Conservation (phyloP, 2,329 filamentous ascomycete species). For the Ascocoryne sarcoides region DNA sequence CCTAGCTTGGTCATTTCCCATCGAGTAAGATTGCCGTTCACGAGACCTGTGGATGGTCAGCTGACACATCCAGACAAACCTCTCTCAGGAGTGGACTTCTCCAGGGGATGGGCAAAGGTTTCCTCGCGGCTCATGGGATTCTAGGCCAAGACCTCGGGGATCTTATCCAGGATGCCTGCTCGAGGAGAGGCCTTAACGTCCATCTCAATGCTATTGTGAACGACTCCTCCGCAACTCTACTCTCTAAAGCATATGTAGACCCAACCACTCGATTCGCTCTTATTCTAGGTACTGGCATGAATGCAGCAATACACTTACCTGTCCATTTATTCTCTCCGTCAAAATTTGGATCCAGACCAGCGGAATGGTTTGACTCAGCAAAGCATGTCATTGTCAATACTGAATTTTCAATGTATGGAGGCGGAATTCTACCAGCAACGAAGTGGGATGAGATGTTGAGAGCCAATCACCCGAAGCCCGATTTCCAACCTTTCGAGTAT, state of each 20-base stretch:
- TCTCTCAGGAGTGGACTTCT: conserved; percentile 51
- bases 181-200: conserved; percentile 38
- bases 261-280: conserved; percentile 52
- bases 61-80: conserved; percentile 45
- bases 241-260: conserved; percentile 51
- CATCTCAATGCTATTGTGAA: conserved; percentile 55
- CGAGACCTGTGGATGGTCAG: conserved; percentile 11
- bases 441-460: conserved; percentile 51
- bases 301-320: conserved; percentile 56
- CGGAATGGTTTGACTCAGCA: conserved; percentile 47
- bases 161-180: conserved; percentile 47
- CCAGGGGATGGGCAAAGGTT: conserved; percentile 57
- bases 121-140: conserved; percentile 49
- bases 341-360: conserved; percentile 49
- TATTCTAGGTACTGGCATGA: conserved; percentile 59
- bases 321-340: conserved; percentile 43
- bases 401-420: conserved; percentile 58
- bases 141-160: conserved; percentile 51
- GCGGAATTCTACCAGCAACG: conserved; percentile 48
- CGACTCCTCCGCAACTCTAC: conserved; percentile 56
- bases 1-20: conserved; percentile 61
- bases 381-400: conserved; percentile 59
- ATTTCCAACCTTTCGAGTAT: conserved; percentile 54
- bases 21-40: conserved; percentile 44
- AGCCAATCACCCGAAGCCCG: conserved; percentile 43